Percentiles rank a stretch among this genome's conserved stretches.
These are phyloP conservation scores for Lachancea cidri DNA, from an alignment of 805 yeast genomes.

Conservation along the genomic window DNA sequence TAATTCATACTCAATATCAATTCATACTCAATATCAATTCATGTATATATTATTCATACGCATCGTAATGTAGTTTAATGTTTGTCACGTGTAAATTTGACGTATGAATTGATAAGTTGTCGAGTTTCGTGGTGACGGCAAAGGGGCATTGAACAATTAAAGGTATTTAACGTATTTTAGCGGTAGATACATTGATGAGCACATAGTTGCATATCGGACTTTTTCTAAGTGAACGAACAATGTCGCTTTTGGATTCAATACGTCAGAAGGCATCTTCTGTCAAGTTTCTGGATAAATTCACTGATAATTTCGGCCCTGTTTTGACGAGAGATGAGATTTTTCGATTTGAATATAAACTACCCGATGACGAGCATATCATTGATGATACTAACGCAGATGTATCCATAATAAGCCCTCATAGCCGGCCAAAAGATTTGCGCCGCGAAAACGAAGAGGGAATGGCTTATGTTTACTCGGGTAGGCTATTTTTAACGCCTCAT, in stretches of 20 bases:
- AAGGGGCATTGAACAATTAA: too few species aligned
- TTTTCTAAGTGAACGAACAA: constrained; percentile 10
- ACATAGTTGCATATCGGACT: neutral
- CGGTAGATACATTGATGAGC: neutral
- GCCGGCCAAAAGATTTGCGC: constrained; percentile 13
- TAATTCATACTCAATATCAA: too few species aligned
- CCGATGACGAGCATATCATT: constrained; percentile 60
- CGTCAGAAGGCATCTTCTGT: constrained; percentile 44
- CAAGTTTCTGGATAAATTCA: constrained; percentile 37
- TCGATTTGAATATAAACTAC: constrained; percentile 62
- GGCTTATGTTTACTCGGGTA: constrained; percentile 49
- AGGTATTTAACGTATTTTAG: too few species aligned
- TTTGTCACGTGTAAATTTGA: too few species aligned
- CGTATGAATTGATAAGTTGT: neutral
- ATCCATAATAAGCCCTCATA: constrained; percentile 29
- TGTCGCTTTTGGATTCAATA: constrained; percentile 44
- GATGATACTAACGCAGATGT: constrained; percentile 68
- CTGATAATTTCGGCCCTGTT: constrained; percentile 32
- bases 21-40: too few species aligned
- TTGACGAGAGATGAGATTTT: constrained; percentile 67
- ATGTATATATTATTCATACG: neutral
- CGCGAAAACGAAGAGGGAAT: constrained; percentile 15
- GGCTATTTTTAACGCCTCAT: constrained; percentile 66
- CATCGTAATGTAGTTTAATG: neutral
- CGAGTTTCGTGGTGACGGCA: neutral